Conservation (phyloP, 2,329 filamentous ascomycete species). For the Catunica adiposa region DNA sequence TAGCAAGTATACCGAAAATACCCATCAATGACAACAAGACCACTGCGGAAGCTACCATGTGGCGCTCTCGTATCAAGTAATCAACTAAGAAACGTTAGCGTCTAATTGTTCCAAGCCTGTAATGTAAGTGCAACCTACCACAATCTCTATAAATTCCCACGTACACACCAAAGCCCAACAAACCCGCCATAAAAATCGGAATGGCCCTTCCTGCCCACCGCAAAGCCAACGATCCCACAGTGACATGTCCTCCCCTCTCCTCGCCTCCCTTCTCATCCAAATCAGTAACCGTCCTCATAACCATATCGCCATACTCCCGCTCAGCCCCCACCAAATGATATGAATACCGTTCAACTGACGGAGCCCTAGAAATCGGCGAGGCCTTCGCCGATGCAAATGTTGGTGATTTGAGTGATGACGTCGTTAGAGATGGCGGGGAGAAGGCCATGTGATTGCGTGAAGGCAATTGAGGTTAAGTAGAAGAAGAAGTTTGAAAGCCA, state of each 20-base stretch:
- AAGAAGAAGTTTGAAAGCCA: no score
- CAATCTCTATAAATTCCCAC: conserved; percentile 18
- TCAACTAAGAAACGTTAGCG: conserved; percentile 36
- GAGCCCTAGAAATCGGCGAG: no score
- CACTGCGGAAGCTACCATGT: conserved; percentile 41
- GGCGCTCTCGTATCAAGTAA: conserved; percentile 43
- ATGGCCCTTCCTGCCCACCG: conserved; percentile 47
- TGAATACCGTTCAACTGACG: no score
- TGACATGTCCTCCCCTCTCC: background rate
- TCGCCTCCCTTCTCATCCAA: background rate
- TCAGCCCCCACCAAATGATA: no score
- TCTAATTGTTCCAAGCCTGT: background rate
- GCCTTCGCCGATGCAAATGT: no score
- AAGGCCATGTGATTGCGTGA: no score
- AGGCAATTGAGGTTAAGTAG: no score
- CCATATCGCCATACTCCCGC: no score
- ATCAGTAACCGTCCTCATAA: background rate
- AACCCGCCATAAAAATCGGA: conserved; percentile 49
- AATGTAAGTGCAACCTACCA: background rate
- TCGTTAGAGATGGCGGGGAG: no score
- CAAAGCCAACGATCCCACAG: background rate
- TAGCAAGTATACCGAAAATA: conserved; percentile 49
- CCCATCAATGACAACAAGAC: conserved; percentile 59
- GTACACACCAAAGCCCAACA: conserved; percentile 55
- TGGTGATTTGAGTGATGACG: no score